Base-by-base conservation (phyloP, 805 yeast species). In the Blastobotrys terrestris region DNA sequence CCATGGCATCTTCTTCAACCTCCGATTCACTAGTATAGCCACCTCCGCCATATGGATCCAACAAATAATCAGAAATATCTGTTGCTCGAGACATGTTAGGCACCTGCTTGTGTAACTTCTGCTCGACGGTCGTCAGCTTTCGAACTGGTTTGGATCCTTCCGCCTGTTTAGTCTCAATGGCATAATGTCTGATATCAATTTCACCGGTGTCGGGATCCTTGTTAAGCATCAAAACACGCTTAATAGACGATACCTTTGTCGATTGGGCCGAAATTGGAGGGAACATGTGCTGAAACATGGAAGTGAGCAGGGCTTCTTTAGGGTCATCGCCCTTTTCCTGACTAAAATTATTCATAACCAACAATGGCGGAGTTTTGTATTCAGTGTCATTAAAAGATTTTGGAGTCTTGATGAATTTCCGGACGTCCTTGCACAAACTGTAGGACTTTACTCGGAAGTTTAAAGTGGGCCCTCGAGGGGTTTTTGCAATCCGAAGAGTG, bases 401-500 rank as follows among this genome's bases (percentile, higher is more conserved):
- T 22, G 99, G 98, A 52, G 79, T 81, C 60, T 77, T 83, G 67
- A 87, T 78, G 54, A 81, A 77, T 54, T 74, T 77, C 47, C 81
- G 75, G 15, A 94, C 83, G 69, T 94, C 99, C 65, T 87, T 85
- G 62, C 84, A 79, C 50, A 94, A 75, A 2, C 96, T 84, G 67
- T 90, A 94, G 60, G 79, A 80, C 55, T 78, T 73, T 44, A 94
- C 84, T 57, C 79, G 79, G 74, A 92, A 94, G 54, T 91, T 85
- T 41, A 90, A 72, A 11, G 96, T 90, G 26, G 99, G 99, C 4
- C 99, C 99, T 55, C 90, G 78, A 35, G 98, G 97, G 75, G 91
- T 81, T 63, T 87, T 81, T 1, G 92, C 90, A 45, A 94, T 70
- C 63, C 97, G 80, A 57, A 94, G 73, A 49, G 92, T 85, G 3